These are phyloP conservation scores for Sordaria brevicollis DNA, from an alignment of 495 filamentous ascomycete species.

Conservation along the genomic window DNA sequence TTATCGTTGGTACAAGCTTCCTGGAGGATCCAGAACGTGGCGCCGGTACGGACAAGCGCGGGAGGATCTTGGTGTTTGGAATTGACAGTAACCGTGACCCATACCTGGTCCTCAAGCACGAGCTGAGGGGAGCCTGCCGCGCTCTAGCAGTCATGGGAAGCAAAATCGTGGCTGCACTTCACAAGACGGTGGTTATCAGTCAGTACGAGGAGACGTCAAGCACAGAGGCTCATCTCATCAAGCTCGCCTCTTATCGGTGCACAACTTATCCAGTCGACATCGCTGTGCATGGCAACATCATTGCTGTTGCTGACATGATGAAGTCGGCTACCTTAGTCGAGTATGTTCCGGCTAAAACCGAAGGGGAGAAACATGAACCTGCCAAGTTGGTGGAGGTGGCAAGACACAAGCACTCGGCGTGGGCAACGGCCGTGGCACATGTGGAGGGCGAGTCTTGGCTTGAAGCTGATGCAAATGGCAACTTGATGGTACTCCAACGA, in stretches of 20 bases:
- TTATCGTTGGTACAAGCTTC: conserved; percentile 79
- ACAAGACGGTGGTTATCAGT: conserved; percentile 72
- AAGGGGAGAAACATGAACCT: conserved; percentile 23
- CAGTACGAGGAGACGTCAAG: conserved; percentile 39
- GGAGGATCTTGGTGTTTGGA: conserved; percentile 77
- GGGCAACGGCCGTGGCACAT: conserved; percentile 67
- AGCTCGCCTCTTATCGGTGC: conserved; percentile 63
- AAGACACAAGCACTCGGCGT: conserved; percentile 69
- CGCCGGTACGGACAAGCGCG: conserved; percentile 39
- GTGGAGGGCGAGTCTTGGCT: conserved; percentile 63
- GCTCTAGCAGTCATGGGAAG: conserved; percentile 58
- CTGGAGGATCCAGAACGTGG: conserved; percentile 45
- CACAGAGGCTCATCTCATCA: conserved; percentile 45
- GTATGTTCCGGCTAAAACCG: conserved; percentile 38
- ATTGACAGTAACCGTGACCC: conserved; percentile 63
- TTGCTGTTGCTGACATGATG: conserved; percentile 88
- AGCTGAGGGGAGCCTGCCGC: conserved; percentile 67
- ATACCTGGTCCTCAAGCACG: conserved; percentile 51
- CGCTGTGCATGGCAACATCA: conserved; percentile 55
- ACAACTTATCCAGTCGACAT: conserved; percentile 80
- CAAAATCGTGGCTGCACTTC: conserved; percentile 73
- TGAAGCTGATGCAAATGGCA: conserved; percentile 75
- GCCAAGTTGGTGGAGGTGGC: conserved; percentile 59
- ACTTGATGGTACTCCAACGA: conserved; percentile 65
- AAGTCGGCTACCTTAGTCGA: conserved; percentile 76